A percentile compares a stretch with the other conserved stretches of the same genome.
Conservation (phyloP, 176 grass and related monocot species). For the bread wheat (Triticum aestivum) region DNA sequence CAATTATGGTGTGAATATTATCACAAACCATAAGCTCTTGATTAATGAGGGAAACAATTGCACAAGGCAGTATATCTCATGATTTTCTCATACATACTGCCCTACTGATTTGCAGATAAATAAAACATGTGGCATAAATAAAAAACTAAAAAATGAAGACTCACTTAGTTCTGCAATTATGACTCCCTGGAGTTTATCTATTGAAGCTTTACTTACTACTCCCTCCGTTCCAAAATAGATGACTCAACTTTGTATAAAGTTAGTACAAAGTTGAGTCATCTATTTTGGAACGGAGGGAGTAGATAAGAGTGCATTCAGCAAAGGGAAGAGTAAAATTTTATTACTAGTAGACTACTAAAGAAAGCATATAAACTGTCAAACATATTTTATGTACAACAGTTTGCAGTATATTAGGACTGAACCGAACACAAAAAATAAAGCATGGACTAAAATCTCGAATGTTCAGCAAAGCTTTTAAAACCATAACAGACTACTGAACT, state of each 20-base stretch:
- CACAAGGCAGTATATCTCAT: neutral
- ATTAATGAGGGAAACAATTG: neutral
- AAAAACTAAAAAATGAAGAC: neutral
- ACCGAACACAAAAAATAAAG: slow-evolving; percentile 2
- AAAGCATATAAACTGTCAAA: slow-evolving; percentile 4
- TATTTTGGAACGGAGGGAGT: neutral
- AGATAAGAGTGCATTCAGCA: neutral
- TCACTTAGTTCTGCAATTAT: slow-evolving; percentile 3
- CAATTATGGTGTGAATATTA: neutral
- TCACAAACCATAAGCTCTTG: neutral
- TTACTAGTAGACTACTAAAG: neutral
- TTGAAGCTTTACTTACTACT: neutral
- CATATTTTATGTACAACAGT: neutral
- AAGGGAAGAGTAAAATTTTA: neutral
- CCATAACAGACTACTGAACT: neutral
- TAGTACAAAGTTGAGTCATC: too few relatives aligned
- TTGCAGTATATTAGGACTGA: neutral
- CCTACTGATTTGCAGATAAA: neutral
- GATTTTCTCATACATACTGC: neutral
- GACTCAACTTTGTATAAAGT: too few relatives aligned
- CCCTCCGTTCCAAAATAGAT: too few relatives aligned
- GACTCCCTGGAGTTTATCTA: neutral
- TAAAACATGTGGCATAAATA: neutral
- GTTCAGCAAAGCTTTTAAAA: neutral
- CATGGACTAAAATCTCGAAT: neutral